Base-by-base conservation (phyloP, 805 yeast genomes). In the Hanseniaspora vineae region DNA sequence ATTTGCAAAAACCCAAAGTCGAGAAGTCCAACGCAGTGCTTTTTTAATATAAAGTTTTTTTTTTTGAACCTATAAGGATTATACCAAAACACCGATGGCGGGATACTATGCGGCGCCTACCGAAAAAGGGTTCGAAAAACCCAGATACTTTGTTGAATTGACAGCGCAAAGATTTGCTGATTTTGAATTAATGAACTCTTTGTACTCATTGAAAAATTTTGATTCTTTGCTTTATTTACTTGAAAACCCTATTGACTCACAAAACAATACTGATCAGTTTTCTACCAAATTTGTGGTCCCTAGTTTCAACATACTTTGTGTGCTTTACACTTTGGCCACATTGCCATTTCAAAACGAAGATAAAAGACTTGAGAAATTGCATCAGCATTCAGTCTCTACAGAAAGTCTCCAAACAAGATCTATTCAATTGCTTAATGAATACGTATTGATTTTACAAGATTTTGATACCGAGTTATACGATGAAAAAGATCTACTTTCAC, bases 251-350 rank as follows among this genome's bases (percentile, higher is more conserved):
- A 46, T 55, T 29, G 46, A 49, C 35, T 42, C 6, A 10, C 15
- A 33, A 33, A 17, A 37, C 40, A 10, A 11, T 4, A 17, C 12
- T 14, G 6, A 23, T 23, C 29, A 23, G 29, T 23, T 23, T 23
- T 23, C 29, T 23, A 23, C 10, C 12, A 37, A 15, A 17, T 19
- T 40, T 12, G 44, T 51, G 2, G 57, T 62, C 10, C 73, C 74
- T 0, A 63, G 66, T 1, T 54, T 60, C 19, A 62, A 64, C 29
- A 58, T 66, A 2, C 42, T 69, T 10, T 53, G 62, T 29, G 58
- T 65, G 1, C 45, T 71, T 10, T 57, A 71, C 42, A 66, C 75
- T 1, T 49, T 70, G 23, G 62, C 63, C 0, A 65, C 72, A 0
- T 50, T 66, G 1, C 61, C 69, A 0, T 56, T 56, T 1, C 57